These are phyloP conservation scores for Albugo candida DNA, from an alignment of 352 stramenopile genomes.

Conservation along the genomic window DNA sequence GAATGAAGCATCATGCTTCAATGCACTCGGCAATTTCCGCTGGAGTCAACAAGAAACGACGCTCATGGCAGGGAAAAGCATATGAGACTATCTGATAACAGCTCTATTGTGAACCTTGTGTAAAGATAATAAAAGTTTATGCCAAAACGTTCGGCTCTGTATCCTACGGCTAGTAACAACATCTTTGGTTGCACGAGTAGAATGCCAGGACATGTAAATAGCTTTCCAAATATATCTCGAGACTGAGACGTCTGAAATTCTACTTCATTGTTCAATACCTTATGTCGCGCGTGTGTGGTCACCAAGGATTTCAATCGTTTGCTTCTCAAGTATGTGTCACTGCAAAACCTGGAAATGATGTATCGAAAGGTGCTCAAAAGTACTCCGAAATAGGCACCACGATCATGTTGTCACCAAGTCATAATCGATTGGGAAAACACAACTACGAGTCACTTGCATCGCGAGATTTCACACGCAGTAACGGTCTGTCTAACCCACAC, in stretches of 20 bases:
- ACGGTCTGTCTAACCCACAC: slow-evolving; percentile 31
- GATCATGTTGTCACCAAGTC: slow-evolving; percentile 28
- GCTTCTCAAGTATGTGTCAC: slow-evolving; percentile 38
- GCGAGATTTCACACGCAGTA: slow-evolving; percentile 25
- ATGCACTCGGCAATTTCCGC: slow-evolving; percentile 20
- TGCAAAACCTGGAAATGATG: slow-evolving; percentile 55
- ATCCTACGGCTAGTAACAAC: too few species aligned
- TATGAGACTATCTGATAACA: slow-evolving; percentile 18
- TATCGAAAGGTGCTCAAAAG: slow-evolving; percentile 42
- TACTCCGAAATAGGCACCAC: slow-evolving; percentile 56
- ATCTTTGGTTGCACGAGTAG: too few species aligned
- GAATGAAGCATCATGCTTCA: slow-evolving; percentile 13
- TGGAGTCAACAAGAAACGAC: slow-evolving; percentile 37
- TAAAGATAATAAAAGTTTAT: too few species aligned
- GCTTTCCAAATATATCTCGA: too few species aligned
- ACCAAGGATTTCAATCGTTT: slow-evolving; percentile 67
- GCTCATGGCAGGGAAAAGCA: slow-evolving; percentile 44
- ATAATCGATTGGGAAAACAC: slow-evolving; percentile 30
- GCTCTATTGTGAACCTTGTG: too few species aligned
- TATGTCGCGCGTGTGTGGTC: slow-evolving; percentile 11
- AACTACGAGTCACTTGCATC: slow-evolving; percentile 30
- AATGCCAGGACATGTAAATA: too few species aligned
- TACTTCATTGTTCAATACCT: too few species aligned
- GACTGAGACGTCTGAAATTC: too few species aligned
- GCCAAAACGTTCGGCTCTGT: too few species aligned